phyloP scores from a whole-genome alignment of 2,329 filamentous ascomycete genomes.

The Alternaria viburni region DNA sequence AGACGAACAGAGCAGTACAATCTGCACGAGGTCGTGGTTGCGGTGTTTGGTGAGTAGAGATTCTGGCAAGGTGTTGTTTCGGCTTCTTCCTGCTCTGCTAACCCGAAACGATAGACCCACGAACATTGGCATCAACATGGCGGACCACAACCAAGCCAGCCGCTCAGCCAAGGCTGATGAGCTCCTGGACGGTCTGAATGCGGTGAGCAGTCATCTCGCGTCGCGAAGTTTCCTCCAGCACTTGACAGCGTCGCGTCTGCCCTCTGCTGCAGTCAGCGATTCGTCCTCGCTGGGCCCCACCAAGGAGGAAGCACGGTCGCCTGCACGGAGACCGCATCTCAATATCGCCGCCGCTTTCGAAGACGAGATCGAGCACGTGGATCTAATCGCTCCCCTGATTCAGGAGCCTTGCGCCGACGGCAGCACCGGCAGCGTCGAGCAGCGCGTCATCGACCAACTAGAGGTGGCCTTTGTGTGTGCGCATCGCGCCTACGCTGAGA shows the following conservation, averaged over 20 bases:
- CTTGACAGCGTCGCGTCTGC: conserved; percentile 46
- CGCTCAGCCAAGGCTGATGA: conserved; percentile 33
- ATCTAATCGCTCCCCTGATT: conserved; percentile 42
- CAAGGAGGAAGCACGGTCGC: conserved; percentile 40
- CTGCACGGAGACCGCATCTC: conserved; percentile 41
- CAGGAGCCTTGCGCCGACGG: conserved; percentile 45
- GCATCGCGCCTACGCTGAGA: conserved; percentile 38
- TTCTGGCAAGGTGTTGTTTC: conserved; percentile 38
- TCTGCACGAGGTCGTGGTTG: conserved; percentile 17
- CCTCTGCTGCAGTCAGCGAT: conserved; percentile 48
- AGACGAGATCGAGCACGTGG: conserved; percentile 40
- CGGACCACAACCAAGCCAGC: conserved; percentile 26
- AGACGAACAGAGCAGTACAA: conserved; percentile 19
- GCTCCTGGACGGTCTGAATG: conserved; percentile 42
- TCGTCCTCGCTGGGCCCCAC: conserved; percentile 46
- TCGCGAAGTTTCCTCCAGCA: conserved; percentile 44
- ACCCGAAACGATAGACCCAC: conserved; percentile 36
- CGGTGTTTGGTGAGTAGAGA: conserved; percentile 21
- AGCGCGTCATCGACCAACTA: conserved; percentile 34
- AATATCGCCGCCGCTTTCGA: conserved; percentile 36
- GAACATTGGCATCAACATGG: conserved; percentile 40
- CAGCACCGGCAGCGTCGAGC: conserved; percentile 29
- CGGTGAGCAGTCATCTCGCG: conserved; percentile 40
- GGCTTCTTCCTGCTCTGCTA: conserved; percentile 30
- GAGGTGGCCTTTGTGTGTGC: conserved; percentile 37